Base-by-base conservation (phyloP, 2,329 filamentous ascomycete genomes). In the Calonectria pseudoreteaudii region DNA sequence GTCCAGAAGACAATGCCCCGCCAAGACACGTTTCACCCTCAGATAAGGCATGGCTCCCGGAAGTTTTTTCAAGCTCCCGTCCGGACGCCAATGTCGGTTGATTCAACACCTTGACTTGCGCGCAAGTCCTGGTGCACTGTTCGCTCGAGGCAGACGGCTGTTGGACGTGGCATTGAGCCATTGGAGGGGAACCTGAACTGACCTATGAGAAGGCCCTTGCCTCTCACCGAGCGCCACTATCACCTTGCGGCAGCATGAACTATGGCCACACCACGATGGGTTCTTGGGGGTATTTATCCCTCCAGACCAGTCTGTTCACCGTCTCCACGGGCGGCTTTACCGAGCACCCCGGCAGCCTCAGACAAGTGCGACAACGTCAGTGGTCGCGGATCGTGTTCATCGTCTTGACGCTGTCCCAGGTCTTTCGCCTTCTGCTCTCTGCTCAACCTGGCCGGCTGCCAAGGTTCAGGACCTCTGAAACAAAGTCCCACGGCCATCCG, bases 221-320 rank as follows among this genome's bases (percentile, higher is more conserved):
- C 66, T 71, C 71, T 71, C 71, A 71, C 74, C 78, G 68, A 71
- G 74, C 78, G 75, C 78, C 77, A 79, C 78, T 79, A 78, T 80
- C 78, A 80, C 78, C 66, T 76, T 58, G 69, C 62, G 71, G 67
- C 68, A 70, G 52, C 75, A 80, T 80, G 75, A 71, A 79, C 78
- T 76, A 77, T 72, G 64, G 23, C 56, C 56, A 60, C 66, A 50
- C 66, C 66, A 66, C 66, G 66, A 73, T 69, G 41, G 38, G 65
- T 65, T 58, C 34, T 18, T 62, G 56, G 31, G 66, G 50, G 49
- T 60, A 62, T 52, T 56, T 31, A 60, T 60, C 23, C 28, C 47
- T 60, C 44, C 58, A 49, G 34, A 41, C 28, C 58, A 31, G 31
- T 65, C 26, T 52, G 41, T 53, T 66, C 71, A 69, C 66, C 66